Conservation (phyloP, 139 green algal species). For the Zygnema cylindricum region DNA sequence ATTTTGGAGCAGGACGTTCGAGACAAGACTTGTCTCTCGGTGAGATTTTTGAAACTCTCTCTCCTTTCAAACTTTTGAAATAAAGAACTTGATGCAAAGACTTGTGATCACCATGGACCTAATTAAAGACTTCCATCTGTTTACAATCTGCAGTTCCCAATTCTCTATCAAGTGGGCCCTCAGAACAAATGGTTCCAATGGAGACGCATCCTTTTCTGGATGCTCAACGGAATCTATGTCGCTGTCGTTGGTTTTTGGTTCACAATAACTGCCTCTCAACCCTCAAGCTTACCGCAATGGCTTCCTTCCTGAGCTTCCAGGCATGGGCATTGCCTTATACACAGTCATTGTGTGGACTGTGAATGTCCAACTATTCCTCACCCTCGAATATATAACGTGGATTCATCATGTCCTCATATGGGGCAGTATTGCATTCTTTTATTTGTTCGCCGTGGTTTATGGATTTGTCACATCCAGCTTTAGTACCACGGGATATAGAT, state of each 20-base stretch:
- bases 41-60: slow-evolving; percentile 5
- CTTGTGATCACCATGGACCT: too few relatives aligned
- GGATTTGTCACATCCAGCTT: slow-evolving; percentile 22
- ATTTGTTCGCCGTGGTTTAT: slow-evolving; percentile 61
- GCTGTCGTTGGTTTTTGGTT: slow-evolving; percentile 47
- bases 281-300: slow-evolving; percentile 42
- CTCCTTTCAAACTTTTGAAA: not conserved
- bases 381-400: slow-evolving; percentile 59
- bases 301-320: slow-evolving; percentile 59
- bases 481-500: slow-evolving; percentile 35
- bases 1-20: slow-evolving; percentile 73
- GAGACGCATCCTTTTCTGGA: slow-evolving; percentile 37
- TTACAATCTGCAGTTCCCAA: slow-evolving; percentile 37
- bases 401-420: slow-evolving; percentile 65
- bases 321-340: slow-evolving; percentile 62
- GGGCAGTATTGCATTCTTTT: slow-evolving; percentile 64
- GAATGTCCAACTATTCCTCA: slow-evolving; percentile 67
- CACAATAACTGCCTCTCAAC: slow-evolving; percentile 7
- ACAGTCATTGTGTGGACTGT: slow-evolving; percentile 65
- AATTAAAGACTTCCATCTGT: not conserved
- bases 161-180: slow-evolving; percentile 38
- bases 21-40: slow-evolving; percentile 2
- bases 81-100: too few relatives aligned
- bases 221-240: slow-evolving; percentile 59
- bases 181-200: slow-evolving; percentile 48